Evolutionary conservation across 225 moss, liverwort and hornwort genomes (phyloP), one percentile per base, ranked within the genome.

Genomic region (Takakia lepidozioides): DNA sequence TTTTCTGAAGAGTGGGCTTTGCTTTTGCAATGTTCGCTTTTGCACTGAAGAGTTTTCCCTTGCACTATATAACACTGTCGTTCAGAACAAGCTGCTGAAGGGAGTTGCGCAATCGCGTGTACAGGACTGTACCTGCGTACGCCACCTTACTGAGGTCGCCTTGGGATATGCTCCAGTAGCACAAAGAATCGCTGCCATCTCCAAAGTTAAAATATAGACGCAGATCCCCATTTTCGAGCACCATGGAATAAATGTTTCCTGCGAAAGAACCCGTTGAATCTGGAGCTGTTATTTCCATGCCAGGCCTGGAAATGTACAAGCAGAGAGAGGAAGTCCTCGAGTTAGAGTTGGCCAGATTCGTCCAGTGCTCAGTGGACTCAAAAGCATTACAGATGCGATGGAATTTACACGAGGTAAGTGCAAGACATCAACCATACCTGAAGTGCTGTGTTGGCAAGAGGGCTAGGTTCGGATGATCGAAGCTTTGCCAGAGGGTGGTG

Each of bases 181-280:
- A 47, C 19, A 47, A 13, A 25, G 18, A 5, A 22, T 27, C 24
- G 26, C 46, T 15, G 7, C 21, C 24, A 25, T 47, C 24, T 3
- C 24, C 46, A 25, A 47, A 47, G 3, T 24, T 47, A 11, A 25
- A 47, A 25, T 47, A 47, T 21, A 47, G 46, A 25, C 26, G 46
- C 23, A 47, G 46, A 47, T 47, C 46, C 2, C 46, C 46, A 11
- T 26, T 47, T 25, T 47, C 46, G 14, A 47, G 46, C 46, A 47
- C 46, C 46, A 47, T 47, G 8, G 46, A 47, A 25, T 47, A 47
- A 7, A 11, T 47, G 3, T 25, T 25, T 23, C 46, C 46, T 25
- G 46, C 18, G 3, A 47, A 47, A 25, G 23, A 13, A 19, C 24
- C 24, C 4, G 6, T 47, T 2, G 46, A 8, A 47, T 25, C 25